A percentile compares a stretch with the other conserved stretches of the same genome.
Conservation (phyloP, 1,284 basidiomycete genomes). For the Pseudozyma pruni region DNA sequence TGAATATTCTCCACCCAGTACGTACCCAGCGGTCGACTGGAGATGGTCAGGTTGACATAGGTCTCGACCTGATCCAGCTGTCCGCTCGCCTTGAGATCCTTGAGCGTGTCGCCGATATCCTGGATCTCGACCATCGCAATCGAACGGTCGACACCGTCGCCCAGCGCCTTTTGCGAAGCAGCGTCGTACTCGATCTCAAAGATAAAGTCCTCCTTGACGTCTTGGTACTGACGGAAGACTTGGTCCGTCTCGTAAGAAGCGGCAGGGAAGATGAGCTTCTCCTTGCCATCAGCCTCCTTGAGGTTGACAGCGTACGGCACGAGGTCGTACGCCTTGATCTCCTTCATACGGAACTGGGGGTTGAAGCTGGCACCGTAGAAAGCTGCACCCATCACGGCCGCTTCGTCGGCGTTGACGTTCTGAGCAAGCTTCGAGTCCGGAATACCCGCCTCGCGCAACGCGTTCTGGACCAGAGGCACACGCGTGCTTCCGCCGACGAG, state of each 20-base stretch:
- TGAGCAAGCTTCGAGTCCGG: constrained; percentile 69
- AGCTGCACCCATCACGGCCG: constrained; percentile 89
- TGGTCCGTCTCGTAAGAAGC: constrained; percentile 44
- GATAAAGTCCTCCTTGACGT: constrained; percentile 54
- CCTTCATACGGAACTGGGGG: constrained; percentile 94
- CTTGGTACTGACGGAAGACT: constrained; percentile 45
- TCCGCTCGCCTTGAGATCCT: constrained; percentile 49
- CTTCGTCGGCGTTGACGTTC: constrained; percentile 98
- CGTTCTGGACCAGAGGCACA: constrained; percentile 88
- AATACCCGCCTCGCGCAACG: constrained; percentile 59
- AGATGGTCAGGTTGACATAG: constrained; percentile 58
- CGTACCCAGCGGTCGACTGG: constrained; percentile 56
- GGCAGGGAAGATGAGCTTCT: constrained; percentile 53
- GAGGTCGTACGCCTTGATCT: constrained; percentile 81
- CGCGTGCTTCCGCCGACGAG: constrained; percentile 89
- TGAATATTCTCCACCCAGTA: constrained; percentile 52
- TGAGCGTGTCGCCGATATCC: constrained; percentile 54
- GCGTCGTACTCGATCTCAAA: constrained; percentile 57
- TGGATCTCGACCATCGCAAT: constrained; percentile 51
- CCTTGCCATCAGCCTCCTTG: constrained; percentile 44
- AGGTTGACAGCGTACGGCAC: constrained; percentile 60
- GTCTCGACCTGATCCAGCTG: constrained; percentile 61
- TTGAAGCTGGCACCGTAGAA: constrained; percentile 90
- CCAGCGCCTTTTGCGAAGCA: constrained; percentile 34
- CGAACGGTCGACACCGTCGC: constrained; percentile 22